phyloP scores from a whole-genome alignment of 2,329 filamentous ascomycete species.

The Epichloe bromicola region DNA sequence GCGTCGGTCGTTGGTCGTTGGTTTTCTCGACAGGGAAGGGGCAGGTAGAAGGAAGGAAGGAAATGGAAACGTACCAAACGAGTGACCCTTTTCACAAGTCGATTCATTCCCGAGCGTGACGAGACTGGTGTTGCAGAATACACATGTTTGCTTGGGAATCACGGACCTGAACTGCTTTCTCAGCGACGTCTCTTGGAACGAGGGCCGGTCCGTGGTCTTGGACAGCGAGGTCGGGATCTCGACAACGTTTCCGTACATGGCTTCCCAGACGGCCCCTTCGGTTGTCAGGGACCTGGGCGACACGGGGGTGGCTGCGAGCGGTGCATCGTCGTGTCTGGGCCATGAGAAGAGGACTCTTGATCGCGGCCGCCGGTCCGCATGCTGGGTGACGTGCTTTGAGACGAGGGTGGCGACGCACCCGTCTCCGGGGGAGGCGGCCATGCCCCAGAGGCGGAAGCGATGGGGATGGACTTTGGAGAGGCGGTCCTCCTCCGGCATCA shows the following conservation, averaged over 20 bases:
- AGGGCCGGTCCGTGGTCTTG: conserved; percentile 9
- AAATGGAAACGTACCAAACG: conserved; percentile 23
- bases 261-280: conserved; percentile 42
- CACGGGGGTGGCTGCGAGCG: not conserved
- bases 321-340: conserved; percentile 9
- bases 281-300: conserved; percentile 27
- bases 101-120: conserved; percentile 20
- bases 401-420: conserved; percentile 38
- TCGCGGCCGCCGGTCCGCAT: conserved; percentile 29
- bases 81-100: conserved; percentile 25
- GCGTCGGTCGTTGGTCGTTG: not conserved
- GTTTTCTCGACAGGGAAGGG: not conserved
- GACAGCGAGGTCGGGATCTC: conserved; percentile 29
- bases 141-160: conserved; percentile 27
- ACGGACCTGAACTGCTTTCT: conserved; percentile 26
- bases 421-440: conserved; percentile 38
- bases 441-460: conserved; percentile 39
- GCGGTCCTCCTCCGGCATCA: conserved; percentile 16
- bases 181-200: conserved; percentile 14
- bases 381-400: conserved; percentile 34
- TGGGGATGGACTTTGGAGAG: conserved; percentile 33
- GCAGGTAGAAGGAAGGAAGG: not conserved
- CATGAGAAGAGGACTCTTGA: conserved; percentile 26
- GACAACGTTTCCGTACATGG: conserved; percentile 42
- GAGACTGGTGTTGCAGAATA: conserved; percentile 31